Evolutionary conservation across 2,329 filamentous ascomycete species (phyloP).

Genomic region (Aspergillus unguis): DNA sequence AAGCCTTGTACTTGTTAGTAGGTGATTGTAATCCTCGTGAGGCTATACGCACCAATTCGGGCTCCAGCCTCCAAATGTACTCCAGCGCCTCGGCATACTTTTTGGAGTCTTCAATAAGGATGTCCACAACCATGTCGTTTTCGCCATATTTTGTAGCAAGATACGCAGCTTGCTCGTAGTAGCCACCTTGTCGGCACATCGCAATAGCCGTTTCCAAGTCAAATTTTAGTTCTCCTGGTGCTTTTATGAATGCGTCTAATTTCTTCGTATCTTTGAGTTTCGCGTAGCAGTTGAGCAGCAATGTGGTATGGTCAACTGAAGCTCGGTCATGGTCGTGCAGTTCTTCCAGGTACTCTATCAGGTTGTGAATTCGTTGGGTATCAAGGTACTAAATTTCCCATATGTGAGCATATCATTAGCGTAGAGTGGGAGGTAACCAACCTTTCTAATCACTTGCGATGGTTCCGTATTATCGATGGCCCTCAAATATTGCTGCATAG

Average conservation of each 20-base stretch:
- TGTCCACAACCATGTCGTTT: constrained; percentile 89
- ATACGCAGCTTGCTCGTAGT: constrained; percentile 94
- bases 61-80: constrained; percentile 85
- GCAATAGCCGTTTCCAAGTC: constrained; percentile 94
- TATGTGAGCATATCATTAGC: constrained; percentile 15
- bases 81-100: constrained; percentile 82
- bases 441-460: constrained; percentile 92
- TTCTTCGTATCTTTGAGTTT: constrained; percentile 97
- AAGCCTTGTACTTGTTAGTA: constrained; percentile 59
- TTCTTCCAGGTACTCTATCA: constrained; percentile 96
- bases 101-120: constrained; percentile 92
- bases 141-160: constrained; percentile 92
- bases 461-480: constrained; percentile 96
- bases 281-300: constrained; percentile 94
- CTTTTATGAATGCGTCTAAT: constrained; percentile 93
- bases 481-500: constrained; percentile 98
- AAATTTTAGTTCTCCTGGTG: constrained; percentile 83
- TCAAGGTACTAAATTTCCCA: constrained; percentile 68
- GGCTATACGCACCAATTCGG: constrained; percentile 60
- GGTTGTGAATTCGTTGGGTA: constrained; percentile 93
- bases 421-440: constrained; percentile 29
- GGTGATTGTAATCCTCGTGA: not conserved
- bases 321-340: constrained; percentile 91
- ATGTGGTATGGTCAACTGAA: constrained; percentile 89
- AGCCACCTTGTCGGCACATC: constrained; percentile 96